Conservation (phyloP, 352 stramenopile genomes). For the Pythium phragmitis region DNA sequence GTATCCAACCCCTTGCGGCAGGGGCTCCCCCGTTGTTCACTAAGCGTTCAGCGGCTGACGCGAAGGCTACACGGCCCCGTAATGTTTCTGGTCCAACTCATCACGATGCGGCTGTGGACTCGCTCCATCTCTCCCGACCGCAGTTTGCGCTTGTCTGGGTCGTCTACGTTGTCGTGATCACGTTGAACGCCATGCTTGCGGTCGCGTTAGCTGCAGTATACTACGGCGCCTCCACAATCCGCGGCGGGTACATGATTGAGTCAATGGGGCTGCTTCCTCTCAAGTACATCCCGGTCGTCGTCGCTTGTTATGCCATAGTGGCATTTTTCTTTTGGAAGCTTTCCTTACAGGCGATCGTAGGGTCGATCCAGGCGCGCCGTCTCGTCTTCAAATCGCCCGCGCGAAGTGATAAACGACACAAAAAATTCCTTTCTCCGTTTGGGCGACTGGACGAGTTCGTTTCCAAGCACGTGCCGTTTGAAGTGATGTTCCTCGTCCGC, state of each 20-base stretch:
- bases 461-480: constrained; percentile 5
- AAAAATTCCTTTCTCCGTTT: background rate
- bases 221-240: constrained; percentile 13
- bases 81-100: no score
- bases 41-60: no score
- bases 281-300: constrained; percentile 3
- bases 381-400: background rate
- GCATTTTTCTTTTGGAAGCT: background rate
- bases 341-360: background rate
- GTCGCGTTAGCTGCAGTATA: constrained; percentile 11
- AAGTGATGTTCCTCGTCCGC: constrained; percentile 16
- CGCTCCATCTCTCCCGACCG: background rate
- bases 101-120: no score
- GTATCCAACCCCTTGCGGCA: no score
- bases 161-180: background rate
- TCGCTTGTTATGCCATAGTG: constrained; percentile 1
- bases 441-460: background rate
- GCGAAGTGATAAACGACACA: background rate
- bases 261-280: constrained; percentile 3
- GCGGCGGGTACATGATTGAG: constrained; percentile 21
- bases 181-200: constrained; percentile 8
- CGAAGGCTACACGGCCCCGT: no score
- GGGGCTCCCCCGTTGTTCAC: no score
- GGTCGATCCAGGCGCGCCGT: background rate
- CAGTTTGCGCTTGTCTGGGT: constrained; percentile 11